Evolutionary conservation across 371 early-diverging fungal species (phyloP).

Genomic region (Synchytrium microbalum): DNA sequence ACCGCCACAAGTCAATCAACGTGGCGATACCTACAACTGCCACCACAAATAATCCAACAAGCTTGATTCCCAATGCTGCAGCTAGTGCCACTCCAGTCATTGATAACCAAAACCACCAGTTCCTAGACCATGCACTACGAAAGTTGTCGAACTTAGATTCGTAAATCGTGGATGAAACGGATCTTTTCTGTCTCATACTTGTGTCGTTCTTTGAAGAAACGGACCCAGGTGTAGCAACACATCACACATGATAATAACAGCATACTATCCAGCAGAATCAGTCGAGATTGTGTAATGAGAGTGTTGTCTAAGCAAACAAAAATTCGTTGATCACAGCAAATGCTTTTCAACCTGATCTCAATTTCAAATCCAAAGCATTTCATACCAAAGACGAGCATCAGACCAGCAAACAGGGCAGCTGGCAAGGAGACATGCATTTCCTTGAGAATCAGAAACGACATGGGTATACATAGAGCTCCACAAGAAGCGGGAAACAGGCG

Average conservation of each 20-base stretch:
- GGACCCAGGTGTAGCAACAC: constrained; percentile 74
- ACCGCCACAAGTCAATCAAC: constrained; percentile 83
- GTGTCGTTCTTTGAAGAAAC: constrained; percentile 73
- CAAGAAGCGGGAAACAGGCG: constrained; percentile 72
- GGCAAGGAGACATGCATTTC: constrained; percentile 75
- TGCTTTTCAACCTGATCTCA: background rate
- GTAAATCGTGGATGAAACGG: background rate
- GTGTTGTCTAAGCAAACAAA: constrained; percentile 64
- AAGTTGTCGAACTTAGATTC: constrained; percentile 4
- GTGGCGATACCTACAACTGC: constrained; percentile 76
- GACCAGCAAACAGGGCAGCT: constrained; percentile 67
- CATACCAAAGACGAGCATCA: constrained; percentile 76
- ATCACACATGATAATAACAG: constrained; percentile 79
- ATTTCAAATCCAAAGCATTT: background rate
- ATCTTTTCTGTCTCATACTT: constrained; percentile 29
- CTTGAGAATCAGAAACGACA: constrained; percentile 78
- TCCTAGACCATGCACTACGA: constrained; percentile 25
- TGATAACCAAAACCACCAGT: constrained; percentile 86
- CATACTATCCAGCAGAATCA: constrained; percentile 91
- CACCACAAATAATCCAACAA: constrained; percentile 90
- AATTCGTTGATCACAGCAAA: constrained; percentile 3
- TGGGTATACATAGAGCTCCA: constrained; percentile 66
- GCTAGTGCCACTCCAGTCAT: constrained; percentile 90
- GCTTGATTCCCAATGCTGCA: constrained; percentile 80
- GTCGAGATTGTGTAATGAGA: constrained; percentile 79